Evolutionary conservation across 2,329 filamentous ascomycete species (phyloP).

Genomic region (Escovopsis sp.): DNA sequence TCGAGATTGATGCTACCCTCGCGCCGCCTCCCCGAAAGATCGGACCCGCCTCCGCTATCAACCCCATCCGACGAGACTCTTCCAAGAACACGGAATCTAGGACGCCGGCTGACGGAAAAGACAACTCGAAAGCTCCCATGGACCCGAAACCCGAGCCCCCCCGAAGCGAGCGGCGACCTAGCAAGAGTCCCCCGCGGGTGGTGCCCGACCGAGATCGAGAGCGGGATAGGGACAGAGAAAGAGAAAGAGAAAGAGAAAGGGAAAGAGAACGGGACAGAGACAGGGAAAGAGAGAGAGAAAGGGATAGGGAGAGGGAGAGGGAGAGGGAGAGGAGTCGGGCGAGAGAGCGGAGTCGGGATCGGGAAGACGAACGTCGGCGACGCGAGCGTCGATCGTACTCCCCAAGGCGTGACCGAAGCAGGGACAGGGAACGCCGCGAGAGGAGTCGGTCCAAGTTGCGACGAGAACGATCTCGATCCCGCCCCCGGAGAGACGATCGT

Average conservation of each 20-base stretch:
- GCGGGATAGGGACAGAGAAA: slow-evolving; percentile 3
- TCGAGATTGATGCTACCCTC: slow-evolving; percentile 41
- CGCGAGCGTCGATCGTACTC: slow-evolving; percentile 25
- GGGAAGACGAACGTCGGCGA: slow-evolving; percentile 17
- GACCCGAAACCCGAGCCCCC: slow-evolving; percentile 12
- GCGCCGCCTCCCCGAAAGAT: slow-evolving; percentile 39
- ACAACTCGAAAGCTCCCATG: slow-evolving; percentile 16
- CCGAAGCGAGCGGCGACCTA: slow-evolving; percentile 17
- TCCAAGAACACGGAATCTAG: slow-evolving; percentile 27
- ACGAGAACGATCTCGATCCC: slow-evolving; percentile 27
- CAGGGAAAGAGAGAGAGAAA: slow-evolving; percentile 6
- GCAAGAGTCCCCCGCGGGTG: slow-evolving; percentile 19
- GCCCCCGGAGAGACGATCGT: slow-evolving; percentile 18
- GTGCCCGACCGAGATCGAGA: slow-evolving; percentile 12
- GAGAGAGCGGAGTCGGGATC: slow-evolving; percentile 16
- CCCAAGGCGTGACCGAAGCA: slow-evolving; percentile 21
- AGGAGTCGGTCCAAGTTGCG: slow-evolving; percentile 21
- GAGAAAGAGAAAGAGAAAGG: slow-evolving; percentile 8
- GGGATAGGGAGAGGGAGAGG: slow-evolving; percentile 4
- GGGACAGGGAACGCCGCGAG: slow-evolving; percentile 21
- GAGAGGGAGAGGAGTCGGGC: slow-evolving; percentile 13
- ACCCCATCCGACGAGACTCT: slow-evolving; percentile 35
- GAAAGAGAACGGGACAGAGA: slow-evolving; percentile 15
- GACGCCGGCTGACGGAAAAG: slow-evolving; percentile 22
- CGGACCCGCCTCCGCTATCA: slow-evolving; percentile 42